Evolutionary conservation across 306 rosid species (phyloP).

Genomic region (Lagenaria siceraria): DNA sequence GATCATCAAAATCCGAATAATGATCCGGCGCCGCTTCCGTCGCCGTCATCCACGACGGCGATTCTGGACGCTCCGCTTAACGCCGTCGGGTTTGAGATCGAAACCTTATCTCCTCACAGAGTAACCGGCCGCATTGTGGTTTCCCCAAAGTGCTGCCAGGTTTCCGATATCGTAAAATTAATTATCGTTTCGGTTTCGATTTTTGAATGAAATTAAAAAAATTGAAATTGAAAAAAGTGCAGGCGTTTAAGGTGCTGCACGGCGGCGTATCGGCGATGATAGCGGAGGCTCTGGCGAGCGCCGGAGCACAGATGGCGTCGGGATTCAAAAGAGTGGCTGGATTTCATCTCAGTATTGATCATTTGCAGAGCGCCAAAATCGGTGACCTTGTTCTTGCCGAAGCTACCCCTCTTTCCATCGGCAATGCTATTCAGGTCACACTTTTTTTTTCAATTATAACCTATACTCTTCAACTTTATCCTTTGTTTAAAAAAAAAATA

Average conservation of each 20-base stretch:
- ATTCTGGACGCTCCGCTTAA: slow-evolving; percentile 48
- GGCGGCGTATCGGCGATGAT: slow-evolving; percentile 93
- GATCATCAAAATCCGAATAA: not conserved
- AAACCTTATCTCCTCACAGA: slow-evolving; percentile 35
- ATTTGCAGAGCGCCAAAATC: slow-evolving; percentile 50
- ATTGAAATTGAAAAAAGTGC: not conserved
- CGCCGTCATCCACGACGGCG: slow-evolving; percentile 16
- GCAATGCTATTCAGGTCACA: slow-evolving; percentile 62
- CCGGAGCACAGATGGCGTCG: slow-evolving; percentile 62
- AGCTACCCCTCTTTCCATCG: slow-evolving; percentile 54
- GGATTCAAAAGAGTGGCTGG: slow-evolving; percentile 83
- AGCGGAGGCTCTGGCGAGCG: slow-evolving; percentile 66
- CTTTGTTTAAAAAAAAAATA: too few species aligned
- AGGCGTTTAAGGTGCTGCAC: slow-evolving; percentile 94
- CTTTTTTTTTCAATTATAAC: too few species aligned
- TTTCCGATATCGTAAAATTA: not conserved
- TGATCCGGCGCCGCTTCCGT: not conserved
- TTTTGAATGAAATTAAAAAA: too few species aligned
- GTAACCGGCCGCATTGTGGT: slow-evolving; percentile 59
- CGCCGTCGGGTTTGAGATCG: slow-evolving; percentile 44
- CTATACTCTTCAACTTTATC: too few species aligned
- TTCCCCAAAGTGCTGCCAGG: slow-evolving; percentile 36
- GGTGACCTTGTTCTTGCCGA: slow-evolving; percentile 62
- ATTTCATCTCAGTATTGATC: slow-evolving; percentile 72
- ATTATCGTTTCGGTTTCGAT: too few species aligned